Percentiles rank a stretch among this genome's conserved stretches.
Conservation (phyloP, 2,329 filamentous ascomycete species). For the Colletotrichum brevisporum region DNA sequence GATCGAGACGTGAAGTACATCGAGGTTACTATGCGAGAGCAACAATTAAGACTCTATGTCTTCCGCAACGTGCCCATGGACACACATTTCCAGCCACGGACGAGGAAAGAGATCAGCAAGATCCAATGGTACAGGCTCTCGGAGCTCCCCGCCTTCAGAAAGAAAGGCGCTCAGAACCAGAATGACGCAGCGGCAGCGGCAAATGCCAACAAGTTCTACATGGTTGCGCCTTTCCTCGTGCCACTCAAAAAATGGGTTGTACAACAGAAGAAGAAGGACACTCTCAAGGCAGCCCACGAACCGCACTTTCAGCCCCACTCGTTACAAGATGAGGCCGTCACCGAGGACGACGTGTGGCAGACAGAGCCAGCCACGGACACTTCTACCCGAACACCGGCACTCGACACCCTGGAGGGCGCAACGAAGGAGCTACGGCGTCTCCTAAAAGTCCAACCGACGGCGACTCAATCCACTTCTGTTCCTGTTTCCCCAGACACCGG, state of each 20-base stretch:
- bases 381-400: constrained; percentile 52
- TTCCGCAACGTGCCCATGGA: constrained; percentile 91
- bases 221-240: constrained; percentile 93
- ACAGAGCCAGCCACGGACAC: constrained; percentile 50
- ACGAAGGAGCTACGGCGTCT: constrained; percentile 68
- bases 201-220: constrained; percentile 93
- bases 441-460: constrained; percentile 68
- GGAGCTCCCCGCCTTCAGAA: constrained; percentile 86
- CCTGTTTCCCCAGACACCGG: constrained; percentile 42
- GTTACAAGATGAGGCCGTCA: constrained; percentile 68
- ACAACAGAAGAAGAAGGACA: constrained; percentile 84
- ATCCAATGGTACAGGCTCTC: constrained; percentile 95
- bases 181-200: constrained; percentile 67
- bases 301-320: constrained; percentile 59
- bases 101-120: constrained; percentile 97
- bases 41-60: constrained; percentile 93
- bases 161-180: constrained; percentile 72
- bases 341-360: constrained; percentile 73
- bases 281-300: constrained; percentile 58
- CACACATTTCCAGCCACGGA: constrained; percentile 89
- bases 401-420: constrained; percentile 65
- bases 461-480: constrained; percentile 63
- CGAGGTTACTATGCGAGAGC: constrained; percentile 90
- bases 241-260: constrained; percentile 91
- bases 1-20: constrained; percentile 82